A percentile compares a stretch with the other conserved stretches of the same genome.
Conservation (phyloP, 2,329 filamentous ascomycete genomes). For the Amauroascus niger region DNA sequence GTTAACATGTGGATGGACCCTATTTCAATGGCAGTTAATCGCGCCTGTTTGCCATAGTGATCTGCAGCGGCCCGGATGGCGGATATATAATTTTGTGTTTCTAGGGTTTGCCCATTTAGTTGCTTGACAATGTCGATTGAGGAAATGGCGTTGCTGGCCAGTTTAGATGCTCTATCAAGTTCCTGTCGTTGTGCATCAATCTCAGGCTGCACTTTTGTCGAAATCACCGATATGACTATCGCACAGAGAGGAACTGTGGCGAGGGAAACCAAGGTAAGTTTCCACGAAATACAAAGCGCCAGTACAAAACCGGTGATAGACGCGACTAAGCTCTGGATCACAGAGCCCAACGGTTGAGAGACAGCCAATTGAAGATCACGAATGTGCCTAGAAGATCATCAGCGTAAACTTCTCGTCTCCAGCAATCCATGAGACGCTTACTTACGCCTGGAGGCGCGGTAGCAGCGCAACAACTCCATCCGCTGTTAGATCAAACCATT, state of each 20-base stretch:
- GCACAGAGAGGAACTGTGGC: conserved; percentile 61
- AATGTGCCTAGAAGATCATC: conserved; percentile 53
- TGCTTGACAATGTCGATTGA: conserved; percentile 80
- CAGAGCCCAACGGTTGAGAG: conserved; percentile 66
- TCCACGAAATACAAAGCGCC: conserved; percentile 73
- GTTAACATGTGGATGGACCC: conserved; percentile 65
- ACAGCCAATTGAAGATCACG: conserved; percentile 71
- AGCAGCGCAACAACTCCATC: conserved; percentile 65
- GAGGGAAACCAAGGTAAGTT: conserved; percentile 68
- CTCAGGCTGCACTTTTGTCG: conserved; percentile 51
- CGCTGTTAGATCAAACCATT: conserved; percentile 68
- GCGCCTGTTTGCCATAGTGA: conserved; percentile 59
- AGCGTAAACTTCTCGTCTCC: conserved; percentile 14
- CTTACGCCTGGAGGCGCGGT: conserved; percentile 63
- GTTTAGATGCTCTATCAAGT: conserved; percentile 61
- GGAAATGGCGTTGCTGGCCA: conserved; percentile 57
- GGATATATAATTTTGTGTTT: conserved; percentile 55
- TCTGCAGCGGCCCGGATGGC: conserved; percentile 50
- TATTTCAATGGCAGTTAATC: conserved; percentile 60
- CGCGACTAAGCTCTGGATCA: conserved; percentile 56
- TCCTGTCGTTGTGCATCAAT: conserved; percentile 60
- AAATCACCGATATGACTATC: conserved; percentile 50
- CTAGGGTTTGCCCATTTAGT: conserved; percentile 64
- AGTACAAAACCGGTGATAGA: conserved; percentile 57
- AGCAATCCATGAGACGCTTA: conserved; percentile 6